Evolutionary conservation across 805 yeast genomes (phyloP).

Genomic region (Kodamaea sagamina): DNA sequence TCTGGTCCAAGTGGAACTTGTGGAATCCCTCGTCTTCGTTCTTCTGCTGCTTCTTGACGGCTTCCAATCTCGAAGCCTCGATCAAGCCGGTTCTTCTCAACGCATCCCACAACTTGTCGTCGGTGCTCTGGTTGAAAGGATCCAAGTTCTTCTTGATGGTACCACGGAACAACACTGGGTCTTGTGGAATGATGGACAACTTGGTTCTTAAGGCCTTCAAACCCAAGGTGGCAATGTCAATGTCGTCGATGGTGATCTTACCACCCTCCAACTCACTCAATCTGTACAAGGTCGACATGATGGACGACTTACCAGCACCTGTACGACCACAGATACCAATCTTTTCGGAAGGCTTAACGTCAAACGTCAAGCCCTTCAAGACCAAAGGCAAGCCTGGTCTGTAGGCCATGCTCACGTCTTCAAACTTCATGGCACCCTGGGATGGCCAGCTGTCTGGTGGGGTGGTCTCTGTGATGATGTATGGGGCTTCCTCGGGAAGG

Average conservation of each 20-base stretch:
- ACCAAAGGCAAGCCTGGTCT: slow-evolving; percentile 64
- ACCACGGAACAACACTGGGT: slow-evolving; percentile 66
- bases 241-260: slow-evolving; percentile 56
- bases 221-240: slow-evolving; percentile 55
- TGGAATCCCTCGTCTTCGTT: slow-evolving; percentile 3
- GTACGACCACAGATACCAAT: slow-evolving; percentile 89
- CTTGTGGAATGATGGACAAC: slow-evolving; percentile 70
- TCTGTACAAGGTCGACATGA: slow-evolving; percentile 64
- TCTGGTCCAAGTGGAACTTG: slow-evolving; percentile 47
- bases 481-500: slow-evolving; percentile 69
- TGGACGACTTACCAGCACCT: slow-evolving; percentile 80
- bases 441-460: slow-evolving; percentile 55
- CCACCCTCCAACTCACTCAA: slow-evolving; percentile 54
- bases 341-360: slow-evolving; percentile 59
- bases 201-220: slow-evolving; percentile 56
- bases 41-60: slow-evolving; percentile 22
- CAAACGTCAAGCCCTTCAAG: slow-evolving; percentile 46
- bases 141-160: slow-evolving; percentile 60
- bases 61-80: slow-evolving; percentile 32
- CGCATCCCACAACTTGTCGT: slow-evolving; percentile 59
- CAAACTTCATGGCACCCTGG: slow-evolving; percentile 49
- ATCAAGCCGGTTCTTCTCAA: slow-evolving; percentile 59
- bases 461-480: slow-evolving; percentile 44
- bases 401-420: slow-evolving; percentile 53
- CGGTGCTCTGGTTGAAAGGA: slow-evolving; percentile 56